These are phyloP conservation scores for Colletotrichum sp. DNA, from an alignment of 2,329 filamentous ascomycete species.

Conservation along the genomic window DNA sequence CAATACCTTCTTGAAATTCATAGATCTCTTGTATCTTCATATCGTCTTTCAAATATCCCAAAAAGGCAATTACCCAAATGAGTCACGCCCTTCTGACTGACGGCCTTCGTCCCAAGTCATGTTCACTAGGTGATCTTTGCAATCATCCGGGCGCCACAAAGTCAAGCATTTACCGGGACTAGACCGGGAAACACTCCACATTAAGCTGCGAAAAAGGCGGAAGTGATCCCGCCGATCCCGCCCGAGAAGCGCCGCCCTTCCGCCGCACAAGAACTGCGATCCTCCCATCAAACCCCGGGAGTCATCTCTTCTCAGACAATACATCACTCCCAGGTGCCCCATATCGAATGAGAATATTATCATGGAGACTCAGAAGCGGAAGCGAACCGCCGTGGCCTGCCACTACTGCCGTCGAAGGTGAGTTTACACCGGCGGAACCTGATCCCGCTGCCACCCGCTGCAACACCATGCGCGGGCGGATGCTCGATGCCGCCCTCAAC, in stretches of 20 bases:
- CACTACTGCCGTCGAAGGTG: background rate
- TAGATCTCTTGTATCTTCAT: background rate
- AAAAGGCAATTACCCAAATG: background rate
- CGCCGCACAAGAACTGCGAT: background rate
- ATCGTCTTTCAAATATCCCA: background rate
- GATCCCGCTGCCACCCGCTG: background rate
- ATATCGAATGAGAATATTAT: background rate
- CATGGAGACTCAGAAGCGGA: background rate
- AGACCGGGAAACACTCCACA: background rate
- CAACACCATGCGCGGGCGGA: background rate
- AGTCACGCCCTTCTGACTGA: background rate
- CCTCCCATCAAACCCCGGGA: background rate
- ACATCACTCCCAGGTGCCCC: background rate
- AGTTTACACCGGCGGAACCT: background rate
- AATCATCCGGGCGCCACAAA: background rate
- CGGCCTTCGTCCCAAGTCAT: background rate
- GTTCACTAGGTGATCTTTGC: background rate
- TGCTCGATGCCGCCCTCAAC: background rate
- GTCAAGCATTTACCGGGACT: background rate
- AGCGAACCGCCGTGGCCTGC: background rate
- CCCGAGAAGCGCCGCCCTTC: background rate
- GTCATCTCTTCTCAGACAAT: background rate
- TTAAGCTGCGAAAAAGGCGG: background rate
- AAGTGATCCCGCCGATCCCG: background rate
- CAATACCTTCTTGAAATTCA: background rate